Evolutionary conservation across 352 stramenopile genomes (phyloP).

Genomic region (Pythium aquatile): DNA sequence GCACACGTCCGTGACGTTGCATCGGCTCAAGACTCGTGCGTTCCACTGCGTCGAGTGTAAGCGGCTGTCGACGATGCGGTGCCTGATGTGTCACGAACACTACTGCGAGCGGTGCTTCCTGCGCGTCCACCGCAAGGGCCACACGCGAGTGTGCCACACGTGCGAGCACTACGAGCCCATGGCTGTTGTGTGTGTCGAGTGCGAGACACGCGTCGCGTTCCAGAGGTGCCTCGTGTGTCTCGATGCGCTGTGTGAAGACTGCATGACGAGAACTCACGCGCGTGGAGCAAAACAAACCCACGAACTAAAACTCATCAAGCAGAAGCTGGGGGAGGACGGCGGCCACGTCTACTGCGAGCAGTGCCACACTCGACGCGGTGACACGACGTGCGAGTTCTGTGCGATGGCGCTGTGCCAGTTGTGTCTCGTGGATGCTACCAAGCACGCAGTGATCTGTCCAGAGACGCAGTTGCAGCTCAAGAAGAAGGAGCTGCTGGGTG

Average conservation of each 20-base stretch:
- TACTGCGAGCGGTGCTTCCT: conserved; percentile 80
- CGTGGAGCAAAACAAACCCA: conserved; percentile 41
- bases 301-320: conserved; percentile 44
- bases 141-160: conserved; percentile 49
- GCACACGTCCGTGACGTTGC: conserved; percentile 65
- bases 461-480: conserved; percentile 61
- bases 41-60: conserved; percentile 80
- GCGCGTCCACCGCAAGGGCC: conserved; percentile 60
- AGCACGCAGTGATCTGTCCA: conserved; percentile 52
- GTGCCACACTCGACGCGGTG: conserved; percentile 48
- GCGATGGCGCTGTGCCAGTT: conserved; percentile 48
- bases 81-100: conserved; percentile 72
- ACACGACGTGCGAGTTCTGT: conserved; percentile 61
- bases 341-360: conserved; percentile 61
- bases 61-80: conserved; percentile 54
- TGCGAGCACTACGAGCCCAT: conserved; percentile 59
- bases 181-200: conserved; percentile 69
- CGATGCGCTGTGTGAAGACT: conserved; percentile 69
- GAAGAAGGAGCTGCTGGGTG: conserved; percentile 48
- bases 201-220: conserved; percentile 63
- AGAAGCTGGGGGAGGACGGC: conserved; percentile 32
- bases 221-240: conserved; percentile 61
- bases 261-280: conserved; percentile 58
- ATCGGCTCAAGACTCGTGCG: conserved; percentile 29
- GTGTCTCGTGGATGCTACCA: conserved; percentile 39